These are phyloP conservation scores for Pleoardoris graminearum DNA, from an alignment of 2,329 filamentous ascomycete species.

Conservation along the genomic window DNA sequence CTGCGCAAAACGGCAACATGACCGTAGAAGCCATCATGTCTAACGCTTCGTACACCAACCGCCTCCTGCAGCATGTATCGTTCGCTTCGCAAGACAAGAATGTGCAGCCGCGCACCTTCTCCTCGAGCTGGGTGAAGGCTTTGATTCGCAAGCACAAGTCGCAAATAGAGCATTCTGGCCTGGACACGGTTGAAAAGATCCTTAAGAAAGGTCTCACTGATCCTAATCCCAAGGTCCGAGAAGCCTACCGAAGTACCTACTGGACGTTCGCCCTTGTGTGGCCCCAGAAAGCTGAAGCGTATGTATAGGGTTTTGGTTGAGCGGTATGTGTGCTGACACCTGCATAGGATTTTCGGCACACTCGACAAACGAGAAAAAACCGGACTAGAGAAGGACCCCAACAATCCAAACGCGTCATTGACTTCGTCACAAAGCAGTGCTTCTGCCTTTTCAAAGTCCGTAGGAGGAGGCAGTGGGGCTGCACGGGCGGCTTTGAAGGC, in stretches of 20 bases:
- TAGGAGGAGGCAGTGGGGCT: slow-evolving; percentile 54
- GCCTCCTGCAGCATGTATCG: slow-evolving; percentile 85
- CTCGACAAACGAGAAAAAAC: slow-evolving; percentile 80
- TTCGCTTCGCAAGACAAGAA: slow-evolving; percentile 90
- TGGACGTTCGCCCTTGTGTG: slow-evolving; percentile 82
- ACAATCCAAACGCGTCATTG: slow-evolving; percentile 71
- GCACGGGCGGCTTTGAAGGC: slow-evolving; percentile 69
- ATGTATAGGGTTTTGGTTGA: no score
- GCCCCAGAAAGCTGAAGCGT: slow-evolving; percentile 75
- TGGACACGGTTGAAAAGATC: slow-evolving; percentile 84
- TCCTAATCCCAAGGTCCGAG: slow-evolving; percentile 85
- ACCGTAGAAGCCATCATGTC: slow-evolving; percentile 81
- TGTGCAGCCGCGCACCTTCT: slow-evolving; percentile 78
- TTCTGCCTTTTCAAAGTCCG: slow-evolving; percentile 48
- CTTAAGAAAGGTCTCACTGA: slow-evolving; percentile 88
- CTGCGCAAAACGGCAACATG: slow-evolving; percentile 77
- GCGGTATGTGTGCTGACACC: slow-evolving; percentile 28
- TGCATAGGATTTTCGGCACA: slow-evolving; percentile 70
- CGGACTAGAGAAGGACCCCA: slow-evolving; percentile 78
- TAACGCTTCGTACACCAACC: slow-evolving; percentile 75
- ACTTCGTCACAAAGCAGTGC: slow-evolving; percentile 54
- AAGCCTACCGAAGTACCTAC: slow-evolving; percentile 81
- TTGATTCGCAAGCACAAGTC: slow-evolving; percentile 80
- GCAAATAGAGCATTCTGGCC: slow-evolving; percentile 79
- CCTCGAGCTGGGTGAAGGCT: slow-evolving; percentile 80